A percentile compares a stretch with the other conserved stretches of the same genome.
Conservation (phyloP, 257 asterid genomes). For the Catharanthus roseus region DNA sequence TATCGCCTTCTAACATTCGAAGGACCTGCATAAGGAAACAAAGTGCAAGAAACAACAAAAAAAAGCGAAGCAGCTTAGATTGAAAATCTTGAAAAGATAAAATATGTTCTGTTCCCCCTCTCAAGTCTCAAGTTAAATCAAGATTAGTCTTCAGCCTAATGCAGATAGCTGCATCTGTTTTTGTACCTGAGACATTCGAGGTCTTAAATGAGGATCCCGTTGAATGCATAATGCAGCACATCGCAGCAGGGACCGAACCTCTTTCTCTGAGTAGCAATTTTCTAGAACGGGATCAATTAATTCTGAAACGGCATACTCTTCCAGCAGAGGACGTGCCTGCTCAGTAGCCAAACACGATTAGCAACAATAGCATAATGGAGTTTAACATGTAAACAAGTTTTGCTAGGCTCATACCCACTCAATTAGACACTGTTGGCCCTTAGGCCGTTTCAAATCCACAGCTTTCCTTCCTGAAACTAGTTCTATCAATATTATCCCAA, state of each 20-base stretch:
- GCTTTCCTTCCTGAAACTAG: conserved; percentile 84
- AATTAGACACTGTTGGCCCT: conserved; percentile 75
- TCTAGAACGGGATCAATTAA: conserved; percentile 59
- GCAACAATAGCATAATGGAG: too few relatives aligned
- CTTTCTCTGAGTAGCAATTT: conserved; percentile 45
- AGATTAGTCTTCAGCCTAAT: background rate
- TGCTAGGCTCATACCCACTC: conserved; percentile 58
- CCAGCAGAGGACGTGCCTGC: conserved; percentile 78
- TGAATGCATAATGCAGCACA: conserved; percentile 67
- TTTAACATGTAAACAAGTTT: background rate
- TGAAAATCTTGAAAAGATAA: background rate
- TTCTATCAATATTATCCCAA: conserved; percentile 75
- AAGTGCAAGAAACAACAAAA: conserved; percentile 1
- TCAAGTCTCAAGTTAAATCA: too few relatives aligned
- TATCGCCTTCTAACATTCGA: conserved; percentile 61
- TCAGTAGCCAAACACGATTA: conserved; percentile 3
- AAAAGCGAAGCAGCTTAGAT: background rate
- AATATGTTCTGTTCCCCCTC: too few relatives aligned
- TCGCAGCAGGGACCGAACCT: conserved; percentile 49
- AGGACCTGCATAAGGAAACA: conserved; percentile 40
- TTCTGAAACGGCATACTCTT: conserved; percentile 35
- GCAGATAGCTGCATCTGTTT: background rate
- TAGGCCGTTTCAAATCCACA: conserved; percentile 63
- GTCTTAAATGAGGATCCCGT: conserved; percentile 61
- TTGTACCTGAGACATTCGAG: conserved; percentile 85